A percentile compares a stretch with the other conserved stretches of the same genome.
These are phyloP conservation scores for Neonectria ditissima DNA, from an alignment of 2,329 filamentous ascomycete genomes.

Conservation along the genomic window DNA sequence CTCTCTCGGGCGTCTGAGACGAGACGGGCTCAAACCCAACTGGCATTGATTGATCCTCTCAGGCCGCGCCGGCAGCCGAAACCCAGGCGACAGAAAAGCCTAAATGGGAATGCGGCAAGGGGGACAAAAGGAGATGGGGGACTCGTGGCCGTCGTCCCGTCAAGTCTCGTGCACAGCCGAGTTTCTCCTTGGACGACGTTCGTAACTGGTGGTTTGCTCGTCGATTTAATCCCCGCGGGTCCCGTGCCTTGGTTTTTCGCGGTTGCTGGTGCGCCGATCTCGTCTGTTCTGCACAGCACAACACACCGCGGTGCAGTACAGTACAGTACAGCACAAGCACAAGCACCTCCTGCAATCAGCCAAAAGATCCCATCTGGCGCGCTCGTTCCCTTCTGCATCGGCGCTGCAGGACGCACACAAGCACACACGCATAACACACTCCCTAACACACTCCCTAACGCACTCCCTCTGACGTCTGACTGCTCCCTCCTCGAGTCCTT, in stretches of 20 bases:
- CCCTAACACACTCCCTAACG: too few relatives aligned
- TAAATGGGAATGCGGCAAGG: neutral
- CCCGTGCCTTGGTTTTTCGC: conserved; percentile 12
- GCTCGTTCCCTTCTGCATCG: conserved; percentile 22
- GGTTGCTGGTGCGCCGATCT: conserved; percentile 8
- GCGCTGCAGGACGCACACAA: neutral
- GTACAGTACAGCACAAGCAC: neutral
- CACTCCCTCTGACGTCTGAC: conserved; percentile 15
- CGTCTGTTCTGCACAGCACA: conserved; percentile 9
- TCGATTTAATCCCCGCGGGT: conserved; percentile 25
- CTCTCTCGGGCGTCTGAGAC: conserved; percentile 1
- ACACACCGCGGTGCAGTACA: too few relatives aligned
- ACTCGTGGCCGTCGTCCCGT: conserved; percentile 15
- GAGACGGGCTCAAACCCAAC: neutral
- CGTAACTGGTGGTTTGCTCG: conserved; percentile 1
- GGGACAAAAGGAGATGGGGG: conserved; percentile 2
- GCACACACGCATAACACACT: too few relatives aligned
- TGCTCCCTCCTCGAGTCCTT: conserved; percentile 18
- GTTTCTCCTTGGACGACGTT: neutral
- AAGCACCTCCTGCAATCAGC: conserved; percentile 3
- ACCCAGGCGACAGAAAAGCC: neutral
- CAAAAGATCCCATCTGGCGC: conserved; percentile 17
- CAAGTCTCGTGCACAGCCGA: conserved; percentile 24
- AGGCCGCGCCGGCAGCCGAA: neutral
- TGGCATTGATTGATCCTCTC: neutral